Evolutionary conservation across 192 early-diverging fungal species (phyloP), one percentile per base, ranked within the genome.

Genomic region (Radiomyces spectabilis): DNA sequence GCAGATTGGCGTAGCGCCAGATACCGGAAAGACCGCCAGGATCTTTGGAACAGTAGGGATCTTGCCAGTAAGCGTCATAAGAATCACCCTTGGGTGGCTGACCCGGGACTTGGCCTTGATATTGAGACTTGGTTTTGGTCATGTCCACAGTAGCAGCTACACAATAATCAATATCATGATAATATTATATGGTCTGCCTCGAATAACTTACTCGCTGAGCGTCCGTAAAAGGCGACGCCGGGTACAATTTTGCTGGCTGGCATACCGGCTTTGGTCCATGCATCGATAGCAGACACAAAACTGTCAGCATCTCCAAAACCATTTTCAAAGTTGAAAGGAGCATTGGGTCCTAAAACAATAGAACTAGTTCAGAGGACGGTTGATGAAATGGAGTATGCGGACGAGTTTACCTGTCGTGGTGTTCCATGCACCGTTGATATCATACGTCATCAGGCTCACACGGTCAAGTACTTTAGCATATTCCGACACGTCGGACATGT

Each of bases 391-490:
- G 69, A 50, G 34, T 66, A 67, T 0, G 72, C 71, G 42, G 71
- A 74, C 42, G 70, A 63, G 0, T 19, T 40, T 40, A 40, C 80
- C 80, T 0, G 79, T 77, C 25, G 66, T 72, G 7, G 66, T 41
- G 9, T 74, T 71, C 79, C 80, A 86, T 22, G 68, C 56, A 41
- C 82, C 79, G 56, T 79, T 76, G 40, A 82, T 74, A 41, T 68
- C 85, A 57, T 88, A 86, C 16, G 75, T 71, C 83, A 88, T 86
- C 29, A 86, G 45, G 30, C 85, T 84, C 53, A 88, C 69, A 19
- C 73, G 74, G 63, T 82, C 75, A n/a, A 89, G 68, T 16, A 71
- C 59, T 24, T 60, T 59, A 13, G 73, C 77, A 66, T 79, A 87
- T 6, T 46, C 81, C 22, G 76, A 76, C 2, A 86, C 74, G 29